These are phyloP conservation scores for Malassezia sympodialis DNA, from an alignment of 1,284 basidiomycete species.

Conservation along the genomic window DNA sequence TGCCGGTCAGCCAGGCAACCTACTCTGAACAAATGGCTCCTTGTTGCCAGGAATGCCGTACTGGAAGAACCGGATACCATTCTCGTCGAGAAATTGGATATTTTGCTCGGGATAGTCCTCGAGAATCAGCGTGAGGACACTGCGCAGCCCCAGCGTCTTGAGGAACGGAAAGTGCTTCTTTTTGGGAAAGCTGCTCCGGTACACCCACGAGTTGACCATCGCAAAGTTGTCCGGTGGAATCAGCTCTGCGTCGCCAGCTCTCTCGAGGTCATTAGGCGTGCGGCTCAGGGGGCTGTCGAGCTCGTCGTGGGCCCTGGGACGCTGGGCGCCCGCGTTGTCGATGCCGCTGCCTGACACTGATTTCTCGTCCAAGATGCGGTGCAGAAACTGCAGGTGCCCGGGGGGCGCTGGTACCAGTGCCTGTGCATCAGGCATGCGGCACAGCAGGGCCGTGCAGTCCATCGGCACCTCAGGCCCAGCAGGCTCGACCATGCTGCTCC, in stretches of 20 bases:
- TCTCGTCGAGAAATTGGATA: conserved; percentile 49
- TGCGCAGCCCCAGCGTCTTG: conserved; percentile 52
- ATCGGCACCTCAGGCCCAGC: conserved; percentile 5
- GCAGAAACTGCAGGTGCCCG: conserved; percentile 6
- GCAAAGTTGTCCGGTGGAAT: conserved; percentile 47
- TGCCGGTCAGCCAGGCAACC: conserved; percentile 8
- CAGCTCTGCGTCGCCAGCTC: conserved; percentile 10
- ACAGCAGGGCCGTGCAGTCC: conserved; percentile 15
- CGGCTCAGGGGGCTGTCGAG: background rate
- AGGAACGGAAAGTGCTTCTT: conserved; percentile 54
- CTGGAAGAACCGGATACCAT: conserved; percentile 52
- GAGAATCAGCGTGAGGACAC: conserved; percentile 49
- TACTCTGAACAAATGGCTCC: conserved; percentile 42
- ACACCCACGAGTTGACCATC: conserved; percentile 51
- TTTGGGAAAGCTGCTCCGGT: conserved; percentile 53
- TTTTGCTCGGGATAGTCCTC: conserved; percentile 55
- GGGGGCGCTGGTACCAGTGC: background rate
- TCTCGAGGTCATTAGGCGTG: background rate
- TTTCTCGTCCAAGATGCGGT: conserved; percentile 13
- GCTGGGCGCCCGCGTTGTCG: background rate
- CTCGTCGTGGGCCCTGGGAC: background rate
- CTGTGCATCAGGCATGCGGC: conserved; percentile 1
- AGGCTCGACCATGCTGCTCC: background rate
- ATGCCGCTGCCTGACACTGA: background rate
- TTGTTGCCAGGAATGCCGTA: conserved; percentile 56